Evolutionary conservation across 345 rosid genomes (phyloP).

Genomic region (Geranium brycei): DNA sequence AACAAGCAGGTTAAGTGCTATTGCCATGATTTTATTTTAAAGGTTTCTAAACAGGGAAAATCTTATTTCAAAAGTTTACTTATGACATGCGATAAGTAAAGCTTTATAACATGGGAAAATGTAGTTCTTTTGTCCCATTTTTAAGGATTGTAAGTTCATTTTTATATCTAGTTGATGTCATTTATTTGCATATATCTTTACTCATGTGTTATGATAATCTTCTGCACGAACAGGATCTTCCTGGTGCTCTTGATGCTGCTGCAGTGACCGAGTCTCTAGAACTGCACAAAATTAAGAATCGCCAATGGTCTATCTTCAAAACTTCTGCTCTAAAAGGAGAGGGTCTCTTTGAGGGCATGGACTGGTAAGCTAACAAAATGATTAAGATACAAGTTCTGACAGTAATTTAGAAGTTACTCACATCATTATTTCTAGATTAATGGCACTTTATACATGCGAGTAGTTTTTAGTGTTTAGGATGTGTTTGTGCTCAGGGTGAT

Average conservation of each 20-base stretch:
- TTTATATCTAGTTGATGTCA: no score
- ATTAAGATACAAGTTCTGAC: no score
- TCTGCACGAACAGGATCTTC: slow-evolving; percentile 41
- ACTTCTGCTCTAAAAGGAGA: slow-evolving; percentile 63
- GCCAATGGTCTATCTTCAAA: slow-evolving; percentile 67
- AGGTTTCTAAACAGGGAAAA: neutral
- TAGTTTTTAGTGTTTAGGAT: neutral
- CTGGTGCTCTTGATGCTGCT: slow-evolving; percentile 65
- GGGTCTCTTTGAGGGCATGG: slow-evolving; percentile 67
- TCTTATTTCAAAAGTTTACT: neutral
- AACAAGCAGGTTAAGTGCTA: slow-evolving; percentile 47
- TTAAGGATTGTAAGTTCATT: no score
- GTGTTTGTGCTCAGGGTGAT: no score
- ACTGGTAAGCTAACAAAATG: slow-evolving; percentile 34
- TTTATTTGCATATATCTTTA: no score
- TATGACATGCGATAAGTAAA: no score
- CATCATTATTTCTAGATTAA: no score
- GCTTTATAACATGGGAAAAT: no score
- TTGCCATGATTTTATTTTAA: neutral
- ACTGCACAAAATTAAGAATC: slow-evolving; percentile 57
- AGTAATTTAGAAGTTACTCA: no score
- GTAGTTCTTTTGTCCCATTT: no score
- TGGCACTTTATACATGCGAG: neutral
- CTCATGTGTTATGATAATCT: neutral
- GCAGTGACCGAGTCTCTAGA: slow-evolving; percentile 58